A percentile compares a stretch with the other conserved stretches of the same genome.
These are phyloP conservation scores for Candida tropicalis DNA, from an alignment of 1,139 yeast species.

Conservation along the genomic window DNA sequence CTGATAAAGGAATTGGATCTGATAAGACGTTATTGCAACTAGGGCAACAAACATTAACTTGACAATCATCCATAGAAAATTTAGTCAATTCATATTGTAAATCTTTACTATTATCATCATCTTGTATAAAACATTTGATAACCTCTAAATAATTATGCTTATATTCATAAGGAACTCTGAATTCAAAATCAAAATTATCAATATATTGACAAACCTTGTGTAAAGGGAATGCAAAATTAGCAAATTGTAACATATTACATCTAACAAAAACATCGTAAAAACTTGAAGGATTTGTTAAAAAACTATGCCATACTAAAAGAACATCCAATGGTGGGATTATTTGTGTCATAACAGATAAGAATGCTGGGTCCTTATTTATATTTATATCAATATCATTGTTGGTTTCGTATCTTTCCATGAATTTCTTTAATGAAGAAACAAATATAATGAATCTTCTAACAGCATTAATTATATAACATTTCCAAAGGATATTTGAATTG, in stretches of 20 bases:
- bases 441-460: slow-evolving; percentile 31
- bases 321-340: slow-evolving; percentile 37
- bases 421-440: slow-evolving; percentile 22
- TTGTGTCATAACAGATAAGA: slow-evolving; percentile 1
- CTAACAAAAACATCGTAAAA: slow-evolving; percentile 33
- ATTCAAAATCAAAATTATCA: slow-evolving; percentile 23
- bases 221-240: slow-evolving; percentile 31
- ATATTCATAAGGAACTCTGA: slow-evolving; percentile 17
- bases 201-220: slow-evolving; percentile 23
- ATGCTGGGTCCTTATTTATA: slow-evolving; percentile 2
- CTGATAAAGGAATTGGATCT: slow-evolving; percentile 19
- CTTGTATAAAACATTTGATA: slow-evolving; percentile 4
- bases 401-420: not conserved
- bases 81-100: slow-evolving; percentile 4
- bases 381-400: not conserved
- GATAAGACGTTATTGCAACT: slow-evolving; percentile 18
- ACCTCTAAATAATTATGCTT: slow-evolving; percentile 1
- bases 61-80: not conserved
- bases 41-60: slow-evolving; percentile 21
- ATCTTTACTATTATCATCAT: slow-evolving; percentile 1
- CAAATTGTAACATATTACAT: slow-evolving; percentile 24
- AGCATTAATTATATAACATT: slow-evolving; percentile 30
- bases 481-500: slow-evolving; percentile 27
- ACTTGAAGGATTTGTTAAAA: slow-evolving; percentile 20
- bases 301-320: slow-evolving; percentile 42